Base-by-base conservation (phyloP, 768 basidiomycete species). In the Rhodotorula sphaerocarpa region DNA sequence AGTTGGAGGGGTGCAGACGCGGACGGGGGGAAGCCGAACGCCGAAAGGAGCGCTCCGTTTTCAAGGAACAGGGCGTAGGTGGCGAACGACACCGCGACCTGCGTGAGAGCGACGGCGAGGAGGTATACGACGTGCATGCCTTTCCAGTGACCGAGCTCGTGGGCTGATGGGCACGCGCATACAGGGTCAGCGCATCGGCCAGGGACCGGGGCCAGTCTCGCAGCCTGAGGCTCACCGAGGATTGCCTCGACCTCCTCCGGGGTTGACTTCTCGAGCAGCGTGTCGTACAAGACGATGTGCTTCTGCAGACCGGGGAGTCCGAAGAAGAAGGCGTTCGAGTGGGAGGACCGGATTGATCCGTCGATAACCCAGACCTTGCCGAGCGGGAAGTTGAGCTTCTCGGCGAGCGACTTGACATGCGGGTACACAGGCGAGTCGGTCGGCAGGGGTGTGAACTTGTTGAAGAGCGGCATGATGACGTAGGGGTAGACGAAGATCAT, bases 131-230 rank as follows among this genome's bases (percentile, higher is more conserved):
- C 63, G 79, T 97, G 93, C 70, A 84, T 80, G 77, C 84, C 84
- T 73, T 86, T 88, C 91, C 93, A 97, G 78, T 97, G 93, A 0
- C 93, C 93, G 41, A 96, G 86, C 71, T 96, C 92, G 75, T 97
- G 92, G 0, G 90, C 90, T 84, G 66, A 18, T 53, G 0, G 7
- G 57, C 15, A 57, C 2, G 47, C 28, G 47, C 46, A 58, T n/a
- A n/a, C n/a, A n/a, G 42, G 44, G 53, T 50, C 41, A 65, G 48
- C 23, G 3, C 16, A 36, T 31, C 30, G n/a, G n/a, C n/a, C n/a
- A n/a, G n/a, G n/a, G n/a, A n/a, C n/a, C n/a, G n/a, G n/a, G n/a
- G n/a, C n/a, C n/a, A n/a, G n/a, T n/a, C n/a, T 20, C 30, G 12
- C 20, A 15, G 30, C 15, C 48, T 1, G 45, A 7, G 18, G 30